Evolutionary conservation across 2,329 filamentous ascomycete species (phyloP).

Genomic region (Kalmusia sp.): DNA sequence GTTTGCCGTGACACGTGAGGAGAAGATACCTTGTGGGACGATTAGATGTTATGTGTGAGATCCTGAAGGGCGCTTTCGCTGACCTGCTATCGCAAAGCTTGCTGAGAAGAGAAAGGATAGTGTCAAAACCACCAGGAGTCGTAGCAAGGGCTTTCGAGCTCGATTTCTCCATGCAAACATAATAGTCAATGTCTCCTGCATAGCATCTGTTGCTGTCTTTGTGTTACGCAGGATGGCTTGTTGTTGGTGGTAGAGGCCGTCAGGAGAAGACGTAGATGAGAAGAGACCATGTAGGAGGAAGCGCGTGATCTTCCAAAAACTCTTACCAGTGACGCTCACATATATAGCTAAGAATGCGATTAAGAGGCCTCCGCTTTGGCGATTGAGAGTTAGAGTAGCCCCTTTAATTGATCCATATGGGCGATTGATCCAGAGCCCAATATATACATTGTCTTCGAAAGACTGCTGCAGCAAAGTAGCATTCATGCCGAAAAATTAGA

Average conservation of each 20-base stretch:
- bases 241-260: slow-evolving; percentile 40
- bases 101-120: slow-evolving; percentile 22
- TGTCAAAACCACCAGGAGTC: slow-evolving; percentile 23
- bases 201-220: slow-evolving; percentile 14
- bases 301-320: slow-evolving; percentile 24
- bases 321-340: slow-evolving; percentile 15
- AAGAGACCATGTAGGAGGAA: slow-evolving; percentile 16
- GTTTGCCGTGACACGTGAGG: slow-evolving; percentile 38
- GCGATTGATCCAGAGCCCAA: slow-evolving; percentile 28
- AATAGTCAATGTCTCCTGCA: slow-evolving; percentile 5
- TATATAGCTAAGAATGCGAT: slow-evolving; percentile 34
- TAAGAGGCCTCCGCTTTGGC: slow-evolving; percentile 18
- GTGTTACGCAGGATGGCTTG: slow-evolving; percentile 44
- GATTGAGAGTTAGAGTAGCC: slow-evolving; percentile 23
- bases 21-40: slow-evolving; percentile 37
- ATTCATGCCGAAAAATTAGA: neutral
- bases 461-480: neutral
- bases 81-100: slow-evolving; percentile 28
- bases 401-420: slow-evolving; percentile 14
- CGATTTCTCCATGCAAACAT: slow-evolving; percentile 22
- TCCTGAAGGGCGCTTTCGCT: neutral
- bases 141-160: slow-evolving; percentile 16
- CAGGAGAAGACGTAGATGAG: slow-evolving; percentile 16
- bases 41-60: neutral
- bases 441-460: slow-evolving; percentile 22